Base-by-base conservation (phyloP, 228 moss, liverwort and hornwort genomes). In the Sphagnum fallax region DNA sequence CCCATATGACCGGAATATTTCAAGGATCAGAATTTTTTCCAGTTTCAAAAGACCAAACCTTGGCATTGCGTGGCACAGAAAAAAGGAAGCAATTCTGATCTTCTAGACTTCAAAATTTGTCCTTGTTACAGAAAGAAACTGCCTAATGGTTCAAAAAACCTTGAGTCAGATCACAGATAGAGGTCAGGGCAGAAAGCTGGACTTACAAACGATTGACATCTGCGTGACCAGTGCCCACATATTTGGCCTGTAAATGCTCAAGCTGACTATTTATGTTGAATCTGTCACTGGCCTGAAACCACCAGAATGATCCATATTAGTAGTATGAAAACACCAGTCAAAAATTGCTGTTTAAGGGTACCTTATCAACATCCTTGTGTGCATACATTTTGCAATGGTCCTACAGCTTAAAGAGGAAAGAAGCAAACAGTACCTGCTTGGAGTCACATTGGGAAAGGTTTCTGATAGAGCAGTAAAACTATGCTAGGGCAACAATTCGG, bases 181-280 rank as follows among this genome's bases (percentile, higher is more conserved):
- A 55, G 55, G 4, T 8, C 55, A 55, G 9, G 12, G 12, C 9
- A 55, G 9, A 55, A 55, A 55, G 55, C 1, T 55, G 53, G 12
- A 70, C 91, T 87, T 77, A 92, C 91, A 93, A 97, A 65, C 97
- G 87, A 71, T 93, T 97, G 67, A 93, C 81, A 73, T 97, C 97
- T 7, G 91, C 97, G 64, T 90, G 97, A 8, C 97, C 90, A 6
- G 97, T 97, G 68, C 93, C 97, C 53, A 97, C 93, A 81, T 97
- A 97, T 75, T 97, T 97, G 58, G 97, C 97, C 74, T 97, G 93
- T 58, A 97, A 75, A 68, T 97, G 97, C 90, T 97, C 97, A 67
- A 93, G 93, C 79, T 97, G 97, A 49, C 93, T 91, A 71, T 97
- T 93, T 85, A 97, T 97, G 69, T 93, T 97, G 32, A 93, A 97